phyloP scores from a whole-genome alignment of 108 stramenopile species.

The Cyclotella cryptica region DNA sequence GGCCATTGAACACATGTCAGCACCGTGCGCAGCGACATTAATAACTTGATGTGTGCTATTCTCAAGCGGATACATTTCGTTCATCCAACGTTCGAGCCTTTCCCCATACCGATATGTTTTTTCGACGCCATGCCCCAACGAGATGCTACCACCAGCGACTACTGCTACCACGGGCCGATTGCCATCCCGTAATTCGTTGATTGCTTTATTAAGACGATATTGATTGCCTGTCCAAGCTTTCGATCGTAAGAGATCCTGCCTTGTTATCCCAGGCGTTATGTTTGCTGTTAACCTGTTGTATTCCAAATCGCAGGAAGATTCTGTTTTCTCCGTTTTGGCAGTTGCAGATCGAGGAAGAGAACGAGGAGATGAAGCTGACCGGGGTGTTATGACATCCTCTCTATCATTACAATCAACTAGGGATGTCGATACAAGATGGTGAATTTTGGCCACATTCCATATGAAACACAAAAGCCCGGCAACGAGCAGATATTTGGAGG shows the following conservation, averaged over 20 bases:
- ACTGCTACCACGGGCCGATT: conserved; percentile 53
- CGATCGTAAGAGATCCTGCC: conserved; percentile 50
- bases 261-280: conserved; percentile 51
- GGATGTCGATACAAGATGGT: conserved; percentile 4
- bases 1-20: conserved; percentile 69
- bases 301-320: conserved; percentile 40
- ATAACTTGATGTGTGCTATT: conserved; percentile 47
- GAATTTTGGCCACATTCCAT: conserved; percentile 14
- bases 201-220: conserved; percentile 41
- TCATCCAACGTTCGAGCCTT: conserved; percentile 65
- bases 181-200: conserved; percentile 19
- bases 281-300: conserved; percentile 50
- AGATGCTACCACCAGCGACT: conserved; percentile 65
- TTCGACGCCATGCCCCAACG: conserved; percentile 62
- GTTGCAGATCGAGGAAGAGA: background rate
- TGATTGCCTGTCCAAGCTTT: conserved; percentile 58
- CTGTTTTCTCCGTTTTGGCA: no score
- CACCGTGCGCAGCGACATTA: conserved; percentile 66
- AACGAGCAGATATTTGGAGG: conserved; percentile 1
- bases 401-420: conserved; percentile 2
- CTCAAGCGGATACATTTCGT: conserved; percentile 58
- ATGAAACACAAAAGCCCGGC: conserved; percentile 10
- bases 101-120: conserved; percentile 43
- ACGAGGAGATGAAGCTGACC: background rate
- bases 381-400: background rate